Percentiles rank a stretch among this genome's conserved stretches.
Conservation (phyloP, 2,329 filamentous ascomycete species). For the Sordariomycetes sp. region DNA sequence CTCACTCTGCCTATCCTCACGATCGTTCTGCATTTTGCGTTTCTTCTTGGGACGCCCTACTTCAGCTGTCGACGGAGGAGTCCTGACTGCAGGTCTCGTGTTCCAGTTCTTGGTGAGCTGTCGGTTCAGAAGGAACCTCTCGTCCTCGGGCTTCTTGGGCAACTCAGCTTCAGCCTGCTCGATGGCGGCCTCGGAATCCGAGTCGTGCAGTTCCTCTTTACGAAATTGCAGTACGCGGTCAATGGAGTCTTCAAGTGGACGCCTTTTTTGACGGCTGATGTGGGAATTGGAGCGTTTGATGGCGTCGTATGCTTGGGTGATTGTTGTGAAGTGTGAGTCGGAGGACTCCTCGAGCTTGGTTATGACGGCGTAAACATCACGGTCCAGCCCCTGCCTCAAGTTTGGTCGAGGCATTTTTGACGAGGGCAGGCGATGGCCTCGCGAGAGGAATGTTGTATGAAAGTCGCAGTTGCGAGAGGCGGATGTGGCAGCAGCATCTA, state of each 20-base stretch:
- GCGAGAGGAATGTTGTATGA: too few species aligned
- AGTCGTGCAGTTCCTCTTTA: constrained; percentile 51
- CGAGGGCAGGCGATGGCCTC: not conserved
- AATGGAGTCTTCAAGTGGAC: constrained; percentile 73
- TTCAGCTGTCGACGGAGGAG: constrained; percentile 11
- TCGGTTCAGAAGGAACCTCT: constrained; percentile 29
- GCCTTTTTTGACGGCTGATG: constrained; percentile 73
- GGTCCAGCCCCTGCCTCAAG: constrained; percentile 36
- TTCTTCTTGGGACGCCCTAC: constrained; percentile 20
- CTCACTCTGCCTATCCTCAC: constrained; percentile 12
- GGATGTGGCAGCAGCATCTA: too few species aligned
- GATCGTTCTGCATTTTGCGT: constrained; percentile 18
- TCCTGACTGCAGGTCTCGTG: not conserved
- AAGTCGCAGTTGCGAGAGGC: too few species aligned
- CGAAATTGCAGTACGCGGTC: constrained; percentile 71
- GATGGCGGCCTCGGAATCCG: constrained; percentile 38
- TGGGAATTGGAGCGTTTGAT: constrained; percentile 84
- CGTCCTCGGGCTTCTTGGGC: constrained; percentile 17
- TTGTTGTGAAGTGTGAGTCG: constrained; percentile 36
- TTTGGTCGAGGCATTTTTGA: constrained; percentile 1
- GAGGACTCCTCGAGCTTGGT: constrained; percentile 60
- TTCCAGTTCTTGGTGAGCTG: constrained; percentile 33
- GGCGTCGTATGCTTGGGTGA: constrained; percentile 61
- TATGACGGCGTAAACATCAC: constrained; percentile 71
- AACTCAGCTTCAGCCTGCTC: constrained; percentile 25